Evolutionary conservation across 2,329 filamentous ascomycete species (phyloP).

Genomic region (Juglanconis sp.): DNA sequence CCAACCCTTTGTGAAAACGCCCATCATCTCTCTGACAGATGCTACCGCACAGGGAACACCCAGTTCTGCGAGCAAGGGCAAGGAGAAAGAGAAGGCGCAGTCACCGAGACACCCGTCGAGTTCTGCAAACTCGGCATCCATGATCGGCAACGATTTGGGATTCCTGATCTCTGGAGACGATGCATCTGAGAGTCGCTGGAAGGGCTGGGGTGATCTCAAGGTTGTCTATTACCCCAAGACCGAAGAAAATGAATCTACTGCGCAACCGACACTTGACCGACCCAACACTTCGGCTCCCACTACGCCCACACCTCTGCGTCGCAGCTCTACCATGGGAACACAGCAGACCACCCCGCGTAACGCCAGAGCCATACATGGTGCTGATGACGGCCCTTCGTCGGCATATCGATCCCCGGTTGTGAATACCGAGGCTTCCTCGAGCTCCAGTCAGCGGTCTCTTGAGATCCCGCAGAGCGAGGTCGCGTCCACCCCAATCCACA

Average conservation of each 20-base stretch:
- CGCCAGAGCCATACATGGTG: constrained; percentile 30
- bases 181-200: constrained; percentile 54
- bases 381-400: constrained; percentile 46
- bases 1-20: constrained; percentile 74
- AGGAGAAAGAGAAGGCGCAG: constrained; percentile 75
- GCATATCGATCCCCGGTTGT: constrained; percentile 39
- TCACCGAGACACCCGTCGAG: constrained; percentile 26
- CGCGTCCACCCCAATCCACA: constrained; percentile 49
- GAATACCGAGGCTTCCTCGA: constrained; percentile 37
- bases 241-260: constrained; percentile 22
- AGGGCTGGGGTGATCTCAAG: constrained; percentile 76
- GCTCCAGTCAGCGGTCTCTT: constrained; percentile 53
- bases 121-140: constrained; percentile 49
- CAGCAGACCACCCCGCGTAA: constrained; percentile 42
- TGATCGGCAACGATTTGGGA: constrained; percentile 82
- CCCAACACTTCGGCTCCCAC: constrained; percentile 49
- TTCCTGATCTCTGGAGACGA: constrained; percentile 63
- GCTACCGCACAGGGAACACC: constrained; percentile 50
- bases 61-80: constrained; percentile 64
- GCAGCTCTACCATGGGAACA: constrained; percentile 56
- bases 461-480: constrained; percentile 62
- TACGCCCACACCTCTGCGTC: constrained; percentile 73
- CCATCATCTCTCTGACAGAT: constrained; percentile 50
- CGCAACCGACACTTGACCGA: constrained; percentile 19
- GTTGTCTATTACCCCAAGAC: constrained; percentile 71